Conservation (phyloP, 305 asterid species). For the Fraxinus ornus region DNA sequence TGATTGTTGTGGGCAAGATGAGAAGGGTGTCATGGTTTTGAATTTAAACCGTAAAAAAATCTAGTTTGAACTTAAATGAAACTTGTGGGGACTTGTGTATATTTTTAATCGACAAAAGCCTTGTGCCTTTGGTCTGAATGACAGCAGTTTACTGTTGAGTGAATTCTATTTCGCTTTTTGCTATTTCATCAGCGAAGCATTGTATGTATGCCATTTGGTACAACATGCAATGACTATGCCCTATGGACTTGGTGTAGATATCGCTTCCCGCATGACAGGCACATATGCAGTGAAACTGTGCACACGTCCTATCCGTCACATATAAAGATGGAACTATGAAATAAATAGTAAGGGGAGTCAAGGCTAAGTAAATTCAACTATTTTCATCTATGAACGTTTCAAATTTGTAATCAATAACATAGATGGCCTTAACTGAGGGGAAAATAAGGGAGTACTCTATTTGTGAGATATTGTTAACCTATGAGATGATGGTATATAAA, state of each 20-base stretch:
- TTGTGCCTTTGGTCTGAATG: not conserved
- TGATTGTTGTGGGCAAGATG: not conserved
- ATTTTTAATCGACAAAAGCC: not conserved
- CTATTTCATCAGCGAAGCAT: not conserved
- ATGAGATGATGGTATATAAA: not conserved
- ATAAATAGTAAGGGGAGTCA: not conserved
- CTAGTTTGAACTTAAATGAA: not conserved
- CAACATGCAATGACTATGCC: not conserved
- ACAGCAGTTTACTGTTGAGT: not conserved
- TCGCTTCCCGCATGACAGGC: not conserved
- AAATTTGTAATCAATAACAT: not conserved
- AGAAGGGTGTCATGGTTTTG: not conserved
- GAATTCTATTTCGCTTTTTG: not conserved
- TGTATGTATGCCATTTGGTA: not conserved
- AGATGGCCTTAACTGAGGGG: not conserved
- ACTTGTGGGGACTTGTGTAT: not conserved
- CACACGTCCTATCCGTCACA: not conserved
- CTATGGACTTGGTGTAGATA: not conserved
- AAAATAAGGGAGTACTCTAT: not conserved
- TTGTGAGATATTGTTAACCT: not conserved
- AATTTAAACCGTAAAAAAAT: not conserved
- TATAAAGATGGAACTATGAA: not conserved
- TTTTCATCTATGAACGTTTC: not conserved
- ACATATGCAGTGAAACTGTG: not conserved
- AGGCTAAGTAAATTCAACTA: not conserved